Evolutionary conservation across 148 eudicot genomes (phyloP).

Genomic region (Simmondsia chinensis): DNA sequence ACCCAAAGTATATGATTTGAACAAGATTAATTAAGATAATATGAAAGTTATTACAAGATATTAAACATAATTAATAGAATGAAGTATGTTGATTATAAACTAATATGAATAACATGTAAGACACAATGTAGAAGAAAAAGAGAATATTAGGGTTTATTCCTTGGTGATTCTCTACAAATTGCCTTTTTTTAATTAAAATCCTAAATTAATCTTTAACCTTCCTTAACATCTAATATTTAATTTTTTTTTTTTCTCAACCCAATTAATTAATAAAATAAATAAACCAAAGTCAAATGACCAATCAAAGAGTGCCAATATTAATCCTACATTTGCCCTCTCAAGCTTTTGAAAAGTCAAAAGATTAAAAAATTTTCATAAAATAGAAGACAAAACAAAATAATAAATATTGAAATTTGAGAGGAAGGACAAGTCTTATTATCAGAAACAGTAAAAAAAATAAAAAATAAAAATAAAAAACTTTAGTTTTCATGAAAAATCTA

Average conservation of each 20-base stretch:
- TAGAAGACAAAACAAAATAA: not conserved
- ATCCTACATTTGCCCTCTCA: not conserved
- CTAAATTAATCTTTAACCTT: constrained; percentile 6
- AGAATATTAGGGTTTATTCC: constrained; percentile 31
- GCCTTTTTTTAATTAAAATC: not conserved
- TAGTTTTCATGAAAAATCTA: too few relatives aligned
- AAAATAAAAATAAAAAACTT: not conserved
- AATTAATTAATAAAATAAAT: too few relatives aligned
- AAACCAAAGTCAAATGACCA: not conserved
- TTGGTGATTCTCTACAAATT: constrained; percentile 12
- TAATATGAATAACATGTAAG: constrained; percentile 20
- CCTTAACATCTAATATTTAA: constrained; percentile 8
- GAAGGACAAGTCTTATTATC: not conserved
- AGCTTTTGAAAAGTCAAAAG: not conserved
- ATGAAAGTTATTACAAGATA: too few relatives aligned
- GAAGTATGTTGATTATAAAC: too few relatives aligned
- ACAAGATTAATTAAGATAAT: not conserved
- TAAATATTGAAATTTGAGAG: not conserved
- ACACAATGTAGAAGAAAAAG: constrained; percentile 17
- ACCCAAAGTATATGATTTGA: not conserved
- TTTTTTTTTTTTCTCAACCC: constrained; percentile 1
- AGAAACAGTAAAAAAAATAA: not conserved
- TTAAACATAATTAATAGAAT: too few relatives aligned
- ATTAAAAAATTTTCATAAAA: not conserved
- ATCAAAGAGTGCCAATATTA: not conserved